These are phyloP conservation scores for Plectosphaerella plurivora DNA, from an alignment of 2,329 filamentous ascomycete genomes.

Conservation along the genomic window DNA sequence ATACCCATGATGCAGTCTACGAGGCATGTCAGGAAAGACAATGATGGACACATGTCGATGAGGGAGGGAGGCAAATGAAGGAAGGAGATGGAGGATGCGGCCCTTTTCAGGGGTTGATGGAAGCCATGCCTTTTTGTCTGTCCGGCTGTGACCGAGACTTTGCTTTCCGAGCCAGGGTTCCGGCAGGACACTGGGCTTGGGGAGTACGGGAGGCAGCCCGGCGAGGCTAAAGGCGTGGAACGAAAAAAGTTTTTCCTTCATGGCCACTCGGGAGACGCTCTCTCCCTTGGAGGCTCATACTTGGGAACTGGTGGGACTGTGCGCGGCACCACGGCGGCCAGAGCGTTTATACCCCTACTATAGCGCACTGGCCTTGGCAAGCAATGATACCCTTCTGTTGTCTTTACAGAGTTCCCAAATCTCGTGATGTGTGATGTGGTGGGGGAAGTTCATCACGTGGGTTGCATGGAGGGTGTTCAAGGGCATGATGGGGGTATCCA, in stretches of 20 bases:
- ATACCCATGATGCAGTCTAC: conserved; percentile 13
- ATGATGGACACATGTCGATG: neutral
- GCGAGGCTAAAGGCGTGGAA: neutral
- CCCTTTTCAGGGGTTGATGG: no score
- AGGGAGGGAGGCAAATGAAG: neutral
- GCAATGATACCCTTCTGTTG: conserved; percentile 13
- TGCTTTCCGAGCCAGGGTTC: no score
- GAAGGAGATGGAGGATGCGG: no score
- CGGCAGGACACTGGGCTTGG: no score
- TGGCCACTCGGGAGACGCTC: no score
- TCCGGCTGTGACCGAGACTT: no score
- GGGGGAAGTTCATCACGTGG: neutral
- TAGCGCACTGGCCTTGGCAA: conserved; percentile 9
- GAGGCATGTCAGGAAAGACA: neutral
- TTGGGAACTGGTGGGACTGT: no score
- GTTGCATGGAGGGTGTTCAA: neutral
- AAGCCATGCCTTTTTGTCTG: no score
- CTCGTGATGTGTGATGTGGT: neutral
- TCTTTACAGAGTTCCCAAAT: neutral
- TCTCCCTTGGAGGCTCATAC: no score
- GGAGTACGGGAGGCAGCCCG: no score
- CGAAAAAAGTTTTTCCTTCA: neutral
- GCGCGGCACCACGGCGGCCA: neutral
- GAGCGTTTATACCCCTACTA: neutral
- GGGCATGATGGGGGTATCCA: neutral